phyloP scores from a whole-genome alignment of 768 basidiomycete species.

The Terana coerulea region DNA sequence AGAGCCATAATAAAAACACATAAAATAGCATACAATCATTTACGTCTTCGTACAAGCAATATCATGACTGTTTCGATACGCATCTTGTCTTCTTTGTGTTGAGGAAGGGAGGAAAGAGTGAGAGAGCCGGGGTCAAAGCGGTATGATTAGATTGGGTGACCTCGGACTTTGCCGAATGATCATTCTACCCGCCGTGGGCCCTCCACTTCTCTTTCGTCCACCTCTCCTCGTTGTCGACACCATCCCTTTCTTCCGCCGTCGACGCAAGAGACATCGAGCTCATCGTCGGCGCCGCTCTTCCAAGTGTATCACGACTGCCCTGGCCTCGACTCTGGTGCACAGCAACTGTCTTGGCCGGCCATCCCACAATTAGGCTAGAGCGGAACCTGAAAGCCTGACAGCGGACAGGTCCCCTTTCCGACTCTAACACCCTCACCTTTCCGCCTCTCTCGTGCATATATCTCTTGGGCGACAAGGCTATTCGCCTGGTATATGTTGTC shows the following conservation, averaged over 20 bases:
- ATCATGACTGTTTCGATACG: too few species aligned
- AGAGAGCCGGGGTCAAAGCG: conserved; percentile 5
- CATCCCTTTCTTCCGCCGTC: not conserved
- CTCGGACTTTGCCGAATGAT: conserved; percentile 3
- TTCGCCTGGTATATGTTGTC: not conserved
- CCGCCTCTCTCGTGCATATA: too few species aligned
- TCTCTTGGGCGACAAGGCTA: not conserved
- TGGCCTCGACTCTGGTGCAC: not conserved
- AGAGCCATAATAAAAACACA: too few species aligned
- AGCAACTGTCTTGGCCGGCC: conserved; percentile 1
- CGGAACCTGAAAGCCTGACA: conserved; percentile 1
- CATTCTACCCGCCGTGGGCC: conserved; percentile 2
- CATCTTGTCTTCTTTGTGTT: too few species aligned
- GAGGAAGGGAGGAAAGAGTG: not conserved
- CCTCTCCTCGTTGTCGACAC: conserved; percentile 5
- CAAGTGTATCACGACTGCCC: too few species aligned
- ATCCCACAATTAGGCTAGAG: not conserved
- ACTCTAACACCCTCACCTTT: not conserved
- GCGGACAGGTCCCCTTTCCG: conserved; percentile 2
- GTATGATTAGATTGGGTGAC: conserved; percentile 7
- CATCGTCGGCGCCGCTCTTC: not conserved
- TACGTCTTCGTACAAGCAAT: too few species aligned
- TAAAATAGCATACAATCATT: too few species aligned
- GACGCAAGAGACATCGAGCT: not conserved
- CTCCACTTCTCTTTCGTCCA: conserved; percentile 6